Conservation (phyloP, 2,329 filamentous ascomycete genomes). For the Scedosporium aurantiacum region DNA sequence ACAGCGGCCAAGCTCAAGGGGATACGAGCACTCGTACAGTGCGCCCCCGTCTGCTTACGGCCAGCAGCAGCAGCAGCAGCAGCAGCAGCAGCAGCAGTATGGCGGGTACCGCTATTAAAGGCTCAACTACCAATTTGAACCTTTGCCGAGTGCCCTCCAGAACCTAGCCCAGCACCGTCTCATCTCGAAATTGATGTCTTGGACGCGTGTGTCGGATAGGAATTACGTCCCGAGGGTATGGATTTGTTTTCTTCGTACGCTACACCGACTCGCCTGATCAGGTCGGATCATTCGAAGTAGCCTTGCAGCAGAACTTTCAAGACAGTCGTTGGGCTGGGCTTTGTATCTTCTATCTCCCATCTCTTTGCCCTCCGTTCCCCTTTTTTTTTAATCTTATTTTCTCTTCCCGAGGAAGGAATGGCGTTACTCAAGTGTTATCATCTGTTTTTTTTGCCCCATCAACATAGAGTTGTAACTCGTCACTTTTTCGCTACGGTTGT, state of each 20-base stretch:
- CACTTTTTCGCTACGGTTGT: background rate
- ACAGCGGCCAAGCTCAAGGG: background rate
- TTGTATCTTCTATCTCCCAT: background rate
- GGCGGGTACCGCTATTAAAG: conserved; percentile 23
- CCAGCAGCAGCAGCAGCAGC: conserved; percentile 19
- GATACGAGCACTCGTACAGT: conserved; percentile 1
- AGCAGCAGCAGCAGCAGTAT: conserved; percentile 22
- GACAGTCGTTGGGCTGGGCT: background rate
- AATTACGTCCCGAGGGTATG: too few species aligned
- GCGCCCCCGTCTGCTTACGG: conserved; percentile 19
- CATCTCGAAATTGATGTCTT: too few species aligned
- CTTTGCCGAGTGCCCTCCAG: too few species aligned
- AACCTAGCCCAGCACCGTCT: too few species aligned
- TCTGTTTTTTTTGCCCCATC: background rate
- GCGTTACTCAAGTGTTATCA: background rate
- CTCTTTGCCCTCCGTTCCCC: background rate
- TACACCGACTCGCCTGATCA: too few species aligned
- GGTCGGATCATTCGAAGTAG: too few species aligned
- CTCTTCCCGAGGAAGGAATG: background rate
- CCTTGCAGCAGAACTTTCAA: background rate
- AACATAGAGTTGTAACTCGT: background rate
- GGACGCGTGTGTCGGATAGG: too few species aligned
- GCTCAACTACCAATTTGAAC: background rate
- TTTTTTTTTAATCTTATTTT: background rate
- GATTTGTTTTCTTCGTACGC: too few species aligned